Evolutionary conservation across 352 stramenopile genomes (phyloP).

Genomic region (Pythium volutum): DNA sequence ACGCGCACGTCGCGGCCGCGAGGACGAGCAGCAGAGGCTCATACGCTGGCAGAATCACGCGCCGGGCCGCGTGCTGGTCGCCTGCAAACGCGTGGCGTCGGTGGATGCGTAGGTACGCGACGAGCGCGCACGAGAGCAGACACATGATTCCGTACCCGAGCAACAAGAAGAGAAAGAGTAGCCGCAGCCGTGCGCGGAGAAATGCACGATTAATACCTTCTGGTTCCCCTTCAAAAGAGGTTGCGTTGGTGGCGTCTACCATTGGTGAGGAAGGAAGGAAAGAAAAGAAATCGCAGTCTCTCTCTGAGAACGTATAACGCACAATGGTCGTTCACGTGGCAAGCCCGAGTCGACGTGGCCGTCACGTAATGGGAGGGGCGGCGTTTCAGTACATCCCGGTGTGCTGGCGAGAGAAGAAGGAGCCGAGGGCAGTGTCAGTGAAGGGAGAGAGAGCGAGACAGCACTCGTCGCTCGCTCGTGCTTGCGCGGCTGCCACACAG

Average conservation of each 20-base stretch:
- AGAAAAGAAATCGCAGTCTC: neutral
- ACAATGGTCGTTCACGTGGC: too few relatives aligned
- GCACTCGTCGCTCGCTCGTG: too few relatives aligned
- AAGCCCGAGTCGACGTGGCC: too few relatives aligned
- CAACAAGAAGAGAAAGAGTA: constrained; percentile 15
- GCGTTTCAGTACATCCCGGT: neutral
- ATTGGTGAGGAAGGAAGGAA: neutral
- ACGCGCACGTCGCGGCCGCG: constrained; percentile 4
- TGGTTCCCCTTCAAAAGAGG: neutral
- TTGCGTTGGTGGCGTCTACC: neutral
- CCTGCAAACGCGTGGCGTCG: constrained; percentile 43
- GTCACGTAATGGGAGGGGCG: too few relatives aligned
- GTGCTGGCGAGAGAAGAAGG: neutral
- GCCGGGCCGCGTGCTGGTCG: constrained; percentile 39
- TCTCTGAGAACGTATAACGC: too few relatives aligned
- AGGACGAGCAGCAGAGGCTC: constrained; percentile 49
- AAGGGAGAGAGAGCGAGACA: neutral
- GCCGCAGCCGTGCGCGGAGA: constrained; percentile 4
- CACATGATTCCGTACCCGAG: constrained; percentile 20
- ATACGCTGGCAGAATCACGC: constrained; percentile 69
- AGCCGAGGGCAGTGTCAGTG: too few relatives aligned
- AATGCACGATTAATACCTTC: neutral
- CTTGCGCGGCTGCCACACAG: too few relatives aligned
- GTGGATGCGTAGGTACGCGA: constrained; percentile 57
- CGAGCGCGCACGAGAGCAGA: constrained; percentile 17